Evolutionary conservation across 1,284 basidiomycete genomes (phyloP).

Genomic region (Ceratobasidium sp.): DNA sequence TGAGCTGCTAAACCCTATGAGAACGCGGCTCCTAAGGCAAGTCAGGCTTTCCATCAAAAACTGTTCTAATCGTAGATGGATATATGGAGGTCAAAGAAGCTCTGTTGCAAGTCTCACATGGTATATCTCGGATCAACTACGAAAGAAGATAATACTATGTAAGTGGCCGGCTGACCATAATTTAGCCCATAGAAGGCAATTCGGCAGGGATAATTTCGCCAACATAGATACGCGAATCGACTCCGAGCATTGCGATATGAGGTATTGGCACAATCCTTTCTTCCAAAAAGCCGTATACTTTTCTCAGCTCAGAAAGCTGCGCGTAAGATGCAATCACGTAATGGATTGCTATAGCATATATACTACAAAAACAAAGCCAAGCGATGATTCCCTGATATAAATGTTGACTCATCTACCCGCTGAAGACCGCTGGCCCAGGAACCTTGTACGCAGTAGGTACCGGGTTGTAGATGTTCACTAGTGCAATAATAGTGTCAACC

Average conservation of each 20-base stretch:
- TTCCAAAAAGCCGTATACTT: too few relatives aligned
- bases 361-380: background rate
- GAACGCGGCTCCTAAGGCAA: too few relatives aligned
- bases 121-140: conserved; percentile 11
- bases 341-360: too few relatives aligned
- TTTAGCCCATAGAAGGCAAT: background rate
- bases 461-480: conserved; percentile 33
- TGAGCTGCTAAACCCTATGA: background rate
- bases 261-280: too few relatives aligned
- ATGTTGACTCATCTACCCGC: conserved; percentile 6
- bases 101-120: background rate
- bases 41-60: too few relatives aligned
- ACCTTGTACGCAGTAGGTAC: conserved; percentile 35
- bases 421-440: conserved; percentile 32
- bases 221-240: conserved; percentile 3
- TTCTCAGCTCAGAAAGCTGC: too few relatives aligned
- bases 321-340: too few relatives aligned
- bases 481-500: background rate
- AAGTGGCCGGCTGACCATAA: background rate
- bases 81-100: background rate
- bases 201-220: background rate
- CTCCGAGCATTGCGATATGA: background rate
- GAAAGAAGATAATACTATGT: background rate
- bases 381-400: background rate
- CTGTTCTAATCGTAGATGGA: background rate